A percentile compares a stretch with the other conserved stretches of the same genome.
Conservation (phyloP, 2,329 filamentous ascomycete genomes). For the Dothideomycetidae sp. region DNA sequence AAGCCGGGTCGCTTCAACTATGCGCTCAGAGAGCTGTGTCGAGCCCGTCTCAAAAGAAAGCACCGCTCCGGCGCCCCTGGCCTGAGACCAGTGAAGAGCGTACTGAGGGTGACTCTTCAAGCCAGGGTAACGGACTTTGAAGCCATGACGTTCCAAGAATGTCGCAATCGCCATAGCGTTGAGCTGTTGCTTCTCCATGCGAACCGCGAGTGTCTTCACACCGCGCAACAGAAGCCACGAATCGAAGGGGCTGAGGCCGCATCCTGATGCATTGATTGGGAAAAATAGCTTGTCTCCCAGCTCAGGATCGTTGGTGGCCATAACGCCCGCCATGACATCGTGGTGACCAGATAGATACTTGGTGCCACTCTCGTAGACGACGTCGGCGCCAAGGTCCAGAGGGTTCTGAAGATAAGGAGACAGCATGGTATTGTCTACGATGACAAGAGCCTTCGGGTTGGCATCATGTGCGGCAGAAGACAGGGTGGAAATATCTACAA, state of each 20-base stretch:
- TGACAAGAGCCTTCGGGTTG: constrained; percentile 66
- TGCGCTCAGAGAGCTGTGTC: constrained; percentile 66
- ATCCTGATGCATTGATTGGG: constrained; percentile 92
- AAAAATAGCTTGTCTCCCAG: constrained; percentile 88
- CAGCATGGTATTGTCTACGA: constrained; percentile 98
- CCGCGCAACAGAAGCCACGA: constrained; percentile 91
- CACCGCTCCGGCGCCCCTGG: constrained; percentile 83
- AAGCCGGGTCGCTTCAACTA: constrained; percentile 81
- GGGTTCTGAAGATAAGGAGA: constrained; percentile 90
- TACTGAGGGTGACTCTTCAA: constrained; percentile 93
- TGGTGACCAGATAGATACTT: constrained; percentile 97
- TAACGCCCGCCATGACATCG: constrained; percentile 96
- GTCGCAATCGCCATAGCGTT: constrained; percentile 85
- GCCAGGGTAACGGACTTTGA: constrained; percentile 89
- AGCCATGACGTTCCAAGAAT: constrained; percentile 81
- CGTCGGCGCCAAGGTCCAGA: constrained; percentile 83
- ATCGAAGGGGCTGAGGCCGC: constrained; percentile 87
- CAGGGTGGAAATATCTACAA: constrained; percentile 79
- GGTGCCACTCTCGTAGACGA: constrained; percentile 94
- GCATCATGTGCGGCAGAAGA: constrained; percentile 60
- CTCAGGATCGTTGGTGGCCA: constrained; percentile 70
- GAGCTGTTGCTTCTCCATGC: constrained; percentile 95
- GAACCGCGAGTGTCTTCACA: constrained; percentile 89
- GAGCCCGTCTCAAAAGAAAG: constrained; percentile 94
- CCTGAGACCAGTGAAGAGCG: constrained; percentile 89